Evolutionary conservation across 2,329 filamentous ascomycete genomes (phyloP), one percentile per base, ranked within the genome.

Genomic region (Sclerotinia spermophila): DNA sequence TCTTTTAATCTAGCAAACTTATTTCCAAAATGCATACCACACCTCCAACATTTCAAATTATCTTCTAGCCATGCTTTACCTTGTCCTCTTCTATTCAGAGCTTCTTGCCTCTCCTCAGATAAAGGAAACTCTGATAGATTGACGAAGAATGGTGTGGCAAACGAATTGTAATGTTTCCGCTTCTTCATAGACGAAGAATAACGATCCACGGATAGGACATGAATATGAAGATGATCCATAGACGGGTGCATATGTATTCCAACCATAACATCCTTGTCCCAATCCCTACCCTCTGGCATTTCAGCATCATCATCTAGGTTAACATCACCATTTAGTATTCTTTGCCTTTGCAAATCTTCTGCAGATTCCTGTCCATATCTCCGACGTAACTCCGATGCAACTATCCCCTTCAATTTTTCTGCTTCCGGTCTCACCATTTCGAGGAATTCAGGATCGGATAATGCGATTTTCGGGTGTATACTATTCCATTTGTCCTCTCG

Each of bases 151-250:
- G 87, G 86, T 67, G 94, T 96, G 44, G 87, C 89, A 81, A 98
- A 98, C 74, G 92, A 96, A 78, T 96, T 93, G 82, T 97, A 98
- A 81, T 98, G 96, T 79, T 94, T 95, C 74, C 89, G 86, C 78
- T 95, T 89, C 81, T 90, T 92, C 80, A 97, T 75, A 60, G 85
- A 86, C 17, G 87, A 85, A 51, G 90, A 93, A 76, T 88, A 85
- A 84, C 92, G 90, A 79, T 99, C 96, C 27, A 88, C 84, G 53
- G 92, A 93, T 71, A 98, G 82, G 42, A 98, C 88, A 80, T 99
- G 96, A 5, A 98, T 85, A 81, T 99, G 96, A 69, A 98, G 79
- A 79, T 98, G 93, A 73, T 87, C 90, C 96, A 99, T 98, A 70
- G 91, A 94, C 4, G 96, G 96, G 75, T 90, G 88, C 4, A 93